Base-by-base conservation (phyloP, 305 asterid genomes). In the Fraxinus sp. region DNA sequence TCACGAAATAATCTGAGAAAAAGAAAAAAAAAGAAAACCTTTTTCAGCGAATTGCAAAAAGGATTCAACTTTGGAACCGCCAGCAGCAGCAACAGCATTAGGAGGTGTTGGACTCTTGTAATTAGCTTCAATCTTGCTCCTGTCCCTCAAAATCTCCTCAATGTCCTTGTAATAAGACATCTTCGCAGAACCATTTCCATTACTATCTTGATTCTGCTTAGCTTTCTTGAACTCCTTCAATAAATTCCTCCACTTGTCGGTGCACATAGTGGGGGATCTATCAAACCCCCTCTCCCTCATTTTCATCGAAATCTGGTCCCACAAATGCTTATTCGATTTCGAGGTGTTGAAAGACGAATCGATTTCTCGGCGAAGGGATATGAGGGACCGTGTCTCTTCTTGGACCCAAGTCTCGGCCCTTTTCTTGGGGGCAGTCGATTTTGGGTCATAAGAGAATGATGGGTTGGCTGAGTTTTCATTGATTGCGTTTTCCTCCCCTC, bases 251-350 rank as follows among this genome's bases (percentile, higher is more conserved):
- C 97, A 93, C 82, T 93, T 92, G 59, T 96, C 99, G 1, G 99
- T 96, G 13, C 99, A 96, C 98, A 96, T 96, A 11, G 97, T 92
- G 1, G 99, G 97, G 4, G 98, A 94, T 43, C 99, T 85, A 77
- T 96, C 99, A 37, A 96, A 96, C 35, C 99, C 99, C 77, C 93
- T 96, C 18, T 91, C 97, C 86, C 92, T 96, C 98, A 96, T 96
- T 84, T 94, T 96, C 86, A 86, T 10, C 5, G 99, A 94, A 26
- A 96, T 96, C 86, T 87, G 91, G 8, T 94, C 99, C 99, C 99
- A 96, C 89, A 94, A 82, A 78, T 94, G 98, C 84, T 92, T 96
- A 85, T 96, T 96, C 0, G 97, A 94, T 80, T 96, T 96, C 0
- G 98, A 91, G 74, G 98, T 94, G 86, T 93, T 96, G 92, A 96